Evolutionary conservation across 306 rosid species (phyloP), one percentile per base, ranked within the genome.

Genomic region (Castanopsis chinensis): DNA sequence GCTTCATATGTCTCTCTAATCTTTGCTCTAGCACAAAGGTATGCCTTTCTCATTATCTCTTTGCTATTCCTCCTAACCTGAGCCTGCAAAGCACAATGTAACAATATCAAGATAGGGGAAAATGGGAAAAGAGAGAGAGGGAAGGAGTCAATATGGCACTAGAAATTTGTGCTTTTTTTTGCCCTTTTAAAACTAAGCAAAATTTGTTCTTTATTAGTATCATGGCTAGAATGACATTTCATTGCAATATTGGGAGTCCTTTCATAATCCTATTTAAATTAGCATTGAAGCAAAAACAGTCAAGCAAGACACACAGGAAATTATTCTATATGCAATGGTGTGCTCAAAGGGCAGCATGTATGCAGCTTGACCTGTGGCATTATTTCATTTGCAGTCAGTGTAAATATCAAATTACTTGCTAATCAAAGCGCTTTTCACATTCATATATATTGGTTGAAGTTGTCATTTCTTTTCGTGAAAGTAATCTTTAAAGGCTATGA

Each of bases 11-110:
- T 72, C 72, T 84, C 91, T 82, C 82, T 83, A 17, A 90, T 79
- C 84, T 78, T 87, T 71, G 89, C 78, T 70, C 84, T 87, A 49
- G 85, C 94, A 67, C 78, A 83, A 30, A 85, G 76, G 78, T 90
- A 90, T 23, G 97, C 97, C 65, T 89, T 92, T 79, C 78, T 92
- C 88, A 92, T 77, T 9, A 85, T 75, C 30, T 92, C 97, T 70
- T 78, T 88, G 81, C 89, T 28, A 78, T 86, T 92, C 72, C 83
- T 83, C 76, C 86, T 85, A 56, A 91, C 37, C 52, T 83, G 86
- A 33, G 86, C 76, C 96, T 88, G 79, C 69, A 67, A 74, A 5
- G 2, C 25, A 56, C 74, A 53, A 3, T 13, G 3, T 18, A 68
- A 76, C 68, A 30, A 67, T 54, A 10, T 35, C 11, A 67, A 74